Percentiles rank a stretch among this genome's conserved stretches.
These are phyloP conservation scores for Sphaerostilbella broomeana DNA, from an alignment of 2,329 filamentous ascomycete genomes.

Conservation along the genomic window DNA sequence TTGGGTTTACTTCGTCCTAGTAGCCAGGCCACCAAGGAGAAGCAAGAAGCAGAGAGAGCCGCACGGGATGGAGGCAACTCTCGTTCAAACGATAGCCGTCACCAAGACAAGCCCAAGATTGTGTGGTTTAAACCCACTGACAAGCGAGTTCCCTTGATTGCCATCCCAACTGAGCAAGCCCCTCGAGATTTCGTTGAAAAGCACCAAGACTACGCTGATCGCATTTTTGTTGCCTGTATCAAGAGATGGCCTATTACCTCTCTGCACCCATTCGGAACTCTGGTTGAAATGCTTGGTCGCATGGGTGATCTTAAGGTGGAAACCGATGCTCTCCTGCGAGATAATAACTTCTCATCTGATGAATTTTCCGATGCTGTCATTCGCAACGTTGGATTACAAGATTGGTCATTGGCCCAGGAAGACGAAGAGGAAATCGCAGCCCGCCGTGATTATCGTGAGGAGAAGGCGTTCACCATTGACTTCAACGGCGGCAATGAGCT, in stretches of 20 bases:
- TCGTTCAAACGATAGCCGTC: slow-evolving; percentile 69
- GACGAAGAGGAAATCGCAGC: slow-evolving; percentile 64
- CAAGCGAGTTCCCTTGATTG: slow-evolving; percentile 95
- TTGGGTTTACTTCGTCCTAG: slow-evolving; percentile 89
- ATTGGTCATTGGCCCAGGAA: slow-evolving; percentile 83
- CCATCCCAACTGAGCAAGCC: slow-evolving; percentile 95
- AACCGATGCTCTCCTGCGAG: slow-evolving; percentile 89
- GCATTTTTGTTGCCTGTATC: slow-evolving; percentile 98
- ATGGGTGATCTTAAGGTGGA: slow-evolving; percentile 98
- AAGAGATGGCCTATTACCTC: slow-evolving; percentile 99
- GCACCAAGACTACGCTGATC: slow-evolving; percentile 94
- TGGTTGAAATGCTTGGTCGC: slow-evolving; percentile 92
- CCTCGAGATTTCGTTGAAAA: slow-evolving; percentile 97
- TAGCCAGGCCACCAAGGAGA: slow-evolving; percentile 98
- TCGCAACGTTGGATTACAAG: slow-evolving; percentile 84
- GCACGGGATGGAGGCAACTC: slow-evolving; percentile 72
- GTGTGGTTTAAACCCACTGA: slow-evolving; percentile 99
- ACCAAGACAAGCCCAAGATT: slow-evolving; percentile 96
- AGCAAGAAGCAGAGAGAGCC: slow-evolving; percentile 93
- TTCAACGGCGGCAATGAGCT: slow-evolving; percentile 82
- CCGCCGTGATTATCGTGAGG: slow-evolving; percentile 83
- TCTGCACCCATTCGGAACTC: slow-evolving; percentile 95
- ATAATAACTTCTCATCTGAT: slow-evolving; percentile 98
- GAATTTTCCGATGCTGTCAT: slow-evolving; percentile 96
- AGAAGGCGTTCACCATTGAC: slow-evolving; percentile 88